These are phyloP conservation scores for Penicillium cinerascens DNA, from an alignment of 495 filamentous ascomycete genomes.

Conservation along the genomic window DNA sequence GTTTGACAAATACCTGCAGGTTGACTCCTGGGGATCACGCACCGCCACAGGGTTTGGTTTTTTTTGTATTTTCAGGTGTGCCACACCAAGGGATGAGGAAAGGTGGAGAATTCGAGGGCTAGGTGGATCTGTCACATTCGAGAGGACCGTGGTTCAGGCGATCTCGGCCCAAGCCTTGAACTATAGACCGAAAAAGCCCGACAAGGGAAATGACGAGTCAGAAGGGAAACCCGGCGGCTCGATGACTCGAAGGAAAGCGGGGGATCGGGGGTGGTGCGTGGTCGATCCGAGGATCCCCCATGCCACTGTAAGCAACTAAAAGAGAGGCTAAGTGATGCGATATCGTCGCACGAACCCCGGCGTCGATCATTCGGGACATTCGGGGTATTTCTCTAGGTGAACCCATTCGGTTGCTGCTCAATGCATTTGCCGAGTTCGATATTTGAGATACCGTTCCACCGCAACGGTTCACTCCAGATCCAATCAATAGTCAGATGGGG, in stretches of 20 bases:
- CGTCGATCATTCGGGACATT: slow-evolving; percentile 5
- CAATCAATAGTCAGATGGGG: slow-evolving; percentile 29
- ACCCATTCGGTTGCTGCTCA: neutral
- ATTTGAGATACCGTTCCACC: slow-evolving; percentile 34
- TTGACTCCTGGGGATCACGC: slow-evolving; percentile 5
- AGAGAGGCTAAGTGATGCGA: slow-evolving; percentile 1
- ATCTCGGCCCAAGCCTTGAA: neutral
- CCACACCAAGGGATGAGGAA: slow-evolving; percentile 11
- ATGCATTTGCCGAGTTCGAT: neutral
- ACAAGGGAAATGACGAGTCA: neutral
- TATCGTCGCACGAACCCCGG: slow-evolving; percentile 7
- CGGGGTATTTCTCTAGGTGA: slow-evolving; percentile 10
- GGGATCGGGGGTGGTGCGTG: neutral
- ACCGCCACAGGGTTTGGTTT: slow-evolving; percentile 15
- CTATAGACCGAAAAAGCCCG: neutral
- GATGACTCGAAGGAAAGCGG: neutral
- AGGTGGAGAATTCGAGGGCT: neutral
- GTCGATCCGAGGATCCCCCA: slow-evolving; percentile 18
- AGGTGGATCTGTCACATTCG: slow-evolving; percentile 19
- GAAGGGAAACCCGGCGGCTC: slow-evolving; percentile 4
- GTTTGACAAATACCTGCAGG: slow-evolving; percentile 19
- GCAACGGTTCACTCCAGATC: slow-evolving; percentile 31
- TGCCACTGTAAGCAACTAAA: slow-evolving; percentile 4
- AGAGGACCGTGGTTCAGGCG: neutral
- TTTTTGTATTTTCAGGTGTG: slow-evolving; percentile 3